A percentile compares a stretch with the other conserved stretches of the same genome.
phyloP scores from a whole-genome alignment of 441 rosid genomes.

The Syzygium malaccense region DNA sequence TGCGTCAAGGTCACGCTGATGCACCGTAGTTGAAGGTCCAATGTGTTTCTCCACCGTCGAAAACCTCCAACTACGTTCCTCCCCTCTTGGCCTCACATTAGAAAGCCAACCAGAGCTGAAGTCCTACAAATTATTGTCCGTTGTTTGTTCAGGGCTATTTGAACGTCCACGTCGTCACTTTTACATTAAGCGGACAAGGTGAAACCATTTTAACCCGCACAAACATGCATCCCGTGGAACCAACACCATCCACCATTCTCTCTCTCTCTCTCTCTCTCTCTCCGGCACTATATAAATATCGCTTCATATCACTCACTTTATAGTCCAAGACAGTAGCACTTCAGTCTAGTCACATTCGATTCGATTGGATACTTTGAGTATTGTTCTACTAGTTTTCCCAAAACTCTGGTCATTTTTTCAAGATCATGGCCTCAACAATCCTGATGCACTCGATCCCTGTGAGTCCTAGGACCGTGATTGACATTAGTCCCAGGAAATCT shows the following conservation, averaged over 20 bases:
- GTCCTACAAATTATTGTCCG: neutral
- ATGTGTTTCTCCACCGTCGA: neutral
- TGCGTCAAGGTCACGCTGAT: neutral
- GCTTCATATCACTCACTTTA: neutral
- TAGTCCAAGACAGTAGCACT: neutral
- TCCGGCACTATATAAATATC: neutral
- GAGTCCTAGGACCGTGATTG: constrained; percentile 11
- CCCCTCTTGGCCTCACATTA: neutral
- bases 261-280: neutral
- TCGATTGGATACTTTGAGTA: neutral
- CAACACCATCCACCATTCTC: neutral
- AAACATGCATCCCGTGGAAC: neutral
- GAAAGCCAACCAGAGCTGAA: neutral
- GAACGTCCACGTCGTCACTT: neutral
- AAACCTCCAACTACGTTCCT: neutral
- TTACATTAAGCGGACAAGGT: neutral
- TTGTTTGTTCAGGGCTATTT: neutral
- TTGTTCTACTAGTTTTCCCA: neutral
- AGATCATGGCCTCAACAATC: neutral
- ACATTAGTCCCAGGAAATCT: neutral
- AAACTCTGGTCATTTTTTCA: neutral
- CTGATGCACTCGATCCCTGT: constrained; percentile 30
- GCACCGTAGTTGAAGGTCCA: neutral
- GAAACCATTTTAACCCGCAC: neutral
- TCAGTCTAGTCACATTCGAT: neutral